Evolutionary conservation across 768 basidiomycete species (phyloP).

Genomic region (Mycena pura): DNA sequence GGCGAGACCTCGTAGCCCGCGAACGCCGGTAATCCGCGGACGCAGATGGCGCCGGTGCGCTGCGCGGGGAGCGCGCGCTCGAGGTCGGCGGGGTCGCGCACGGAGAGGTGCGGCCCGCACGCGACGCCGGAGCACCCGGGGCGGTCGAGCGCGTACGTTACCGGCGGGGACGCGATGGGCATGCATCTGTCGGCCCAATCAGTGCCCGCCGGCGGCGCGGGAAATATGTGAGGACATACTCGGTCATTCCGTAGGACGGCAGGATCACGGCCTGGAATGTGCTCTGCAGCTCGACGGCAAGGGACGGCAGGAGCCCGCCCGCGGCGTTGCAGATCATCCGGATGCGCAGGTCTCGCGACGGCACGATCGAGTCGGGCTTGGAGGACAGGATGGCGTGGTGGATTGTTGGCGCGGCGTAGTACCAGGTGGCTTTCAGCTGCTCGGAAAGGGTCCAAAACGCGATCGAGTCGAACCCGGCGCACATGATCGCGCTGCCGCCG

Average conservation of each 20-base stretch:
- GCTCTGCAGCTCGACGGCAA: conserved; percentile 53
- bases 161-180: conserved; percentile 54
- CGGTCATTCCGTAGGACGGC: conserved; percentile 67
- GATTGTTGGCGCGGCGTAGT: conserved; percentile 56
- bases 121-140: conserved; percentile 54
- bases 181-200: conserved; percentile 42
- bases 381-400: conserved; percentile 55
- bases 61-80: conserved; percentile 47
- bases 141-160: conserved; percentile 51
- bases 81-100: too few species aligned
- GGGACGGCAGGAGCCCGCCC: conserved; percentile 58
- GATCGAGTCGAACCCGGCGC: conserved; percentile 57
- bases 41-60: conserved; percentile 56
- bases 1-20: conserved; percentile 56
- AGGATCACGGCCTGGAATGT: conserved; percentile 60
- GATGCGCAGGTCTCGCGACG: conserved; percentile 42
- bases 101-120: conserved; percentile 53
- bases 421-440: conserved; percentile 54
- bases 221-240: conserved; percentile 33
- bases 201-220: background rate
- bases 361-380: conserved; percentile 38
- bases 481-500: conserved; percentile 61
- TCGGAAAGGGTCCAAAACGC: conserved; percentile 53
- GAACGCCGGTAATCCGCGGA: conserved; percentile 60
- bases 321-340: conserved; percentile 59